A percentile compares a stretch with the other conserved stretches of the same genome.
Evolutionary conservation across 2,329 filamentous ascomycete species (phyloP).

Genomic region (Apiospora malaysiana): DNA sequence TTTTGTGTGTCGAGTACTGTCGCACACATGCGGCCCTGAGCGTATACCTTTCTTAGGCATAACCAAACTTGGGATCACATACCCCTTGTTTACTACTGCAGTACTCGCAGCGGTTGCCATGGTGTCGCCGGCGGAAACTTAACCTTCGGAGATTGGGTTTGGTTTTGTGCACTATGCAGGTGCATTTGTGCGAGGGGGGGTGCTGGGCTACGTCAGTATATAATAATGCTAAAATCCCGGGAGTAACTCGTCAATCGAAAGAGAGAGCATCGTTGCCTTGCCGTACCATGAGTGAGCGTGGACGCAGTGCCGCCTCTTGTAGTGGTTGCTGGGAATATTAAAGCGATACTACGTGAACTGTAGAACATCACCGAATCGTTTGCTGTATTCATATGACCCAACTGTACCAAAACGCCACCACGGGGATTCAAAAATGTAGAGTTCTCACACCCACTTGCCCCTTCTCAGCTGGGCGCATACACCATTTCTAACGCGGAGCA

Average conservation of each 20-base stretch:
- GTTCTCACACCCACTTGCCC: too few relatives aligned
- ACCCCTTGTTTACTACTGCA: background rate
- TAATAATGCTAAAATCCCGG: background rate
- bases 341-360: background rate
- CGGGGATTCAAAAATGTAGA: too few relatives aligned
- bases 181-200: conserved; percentile 12
- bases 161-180: background rate
- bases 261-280: background rate
- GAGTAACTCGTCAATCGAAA: background rate
- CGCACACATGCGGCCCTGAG: background rate
- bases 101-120: background rate
- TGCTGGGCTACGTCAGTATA: background rate
- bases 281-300: background rate
- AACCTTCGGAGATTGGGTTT: conserved; percentile 19
- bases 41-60: background rate
- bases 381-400: too few relatives aligned
- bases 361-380: too few relatives aligned
- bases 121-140: conserved; percentile 11
- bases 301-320: background rate
- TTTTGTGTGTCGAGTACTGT: background rate
- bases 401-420: too few relatives aligned
- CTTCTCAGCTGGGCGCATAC: background rate
- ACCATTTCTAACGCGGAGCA: background rate
- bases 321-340: background rate
- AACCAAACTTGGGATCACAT: background rate